Evolutionary conservation across 2,329 filamentous ascomycete genomes (phyloP), one percentile per base, ranked within the genome.

Genomic region (Ramularia endophylla): DNA sequence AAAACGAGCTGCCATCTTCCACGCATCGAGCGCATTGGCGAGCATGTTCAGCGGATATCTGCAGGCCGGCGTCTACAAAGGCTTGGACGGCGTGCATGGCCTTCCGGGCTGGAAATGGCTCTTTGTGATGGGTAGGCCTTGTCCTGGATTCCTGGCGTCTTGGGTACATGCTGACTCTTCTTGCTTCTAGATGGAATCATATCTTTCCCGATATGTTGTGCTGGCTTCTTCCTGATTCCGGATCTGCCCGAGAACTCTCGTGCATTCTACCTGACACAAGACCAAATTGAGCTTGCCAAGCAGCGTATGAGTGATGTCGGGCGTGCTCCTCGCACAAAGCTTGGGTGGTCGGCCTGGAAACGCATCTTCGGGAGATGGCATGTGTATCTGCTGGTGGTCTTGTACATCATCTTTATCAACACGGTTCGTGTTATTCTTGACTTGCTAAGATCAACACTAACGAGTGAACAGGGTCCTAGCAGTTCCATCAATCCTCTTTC

Each of bases 351-450:
- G 69, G 72, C 13, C 59, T 73, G 8, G 58, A 67, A 44, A 57
- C 46, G 48, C 22, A 82, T 83, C 13, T 74, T 83, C 42, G 67
- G 69, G 0, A 75, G 73, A 5, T 84, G 81, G 80, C 80, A 80
- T 47, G 75, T 84, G 1, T 84, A 80, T 41, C 50, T 73, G 0
- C 63, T 85, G 3, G 71, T 70, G 0, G 40, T 75, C 0, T 59
- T 82, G 1, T 84, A 83, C 55, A 69, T 83, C 38, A 61, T 75
- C 30, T 83, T 82, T 65, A 81, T 80, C 59, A 83, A 84, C 56
- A 57, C 69, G 68, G 56, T 71, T 56, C 46, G 57, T 19, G 32
- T 70, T 12, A 65, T 66, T 45, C 41, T 56, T 8, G 67, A 63
- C 1, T 12, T 11, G 16, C 9, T 13, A 17, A 12, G 11, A 37